A percentile compares a stretch with the other conserved stretches of the same genome.
phyloP scores from a whole-genome alignment of 352 stramenopile genomes.

The Albugo laibachii region DNA sequence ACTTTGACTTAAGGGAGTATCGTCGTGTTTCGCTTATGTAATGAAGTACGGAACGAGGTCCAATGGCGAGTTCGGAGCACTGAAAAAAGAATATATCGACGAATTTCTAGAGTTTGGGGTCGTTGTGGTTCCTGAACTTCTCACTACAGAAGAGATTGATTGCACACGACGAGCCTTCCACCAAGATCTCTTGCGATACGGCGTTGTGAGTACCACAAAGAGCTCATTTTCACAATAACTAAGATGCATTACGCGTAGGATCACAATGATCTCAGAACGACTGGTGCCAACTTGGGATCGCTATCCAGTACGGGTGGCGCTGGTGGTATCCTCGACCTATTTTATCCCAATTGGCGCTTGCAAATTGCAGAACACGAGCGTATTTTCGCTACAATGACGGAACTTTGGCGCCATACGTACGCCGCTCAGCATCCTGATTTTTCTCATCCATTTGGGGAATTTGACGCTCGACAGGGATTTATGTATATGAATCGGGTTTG shows the following conservation, averaged over 20 bases:
- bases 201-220: slow-evolving; percentile 23
- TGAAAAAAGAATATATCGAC: slow-evolving; percentile 16
- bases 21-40: no score
- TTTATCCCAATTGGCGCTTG: slow-evolving; percentile 78
- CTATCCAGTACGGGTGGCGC: slow-evolving; percentile 77
- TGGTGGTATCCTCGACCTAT: slow-evolving; percentile 76
- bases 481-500: slow-evolving; percentile 80
- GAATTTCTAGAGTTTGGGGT: slow-evolving; percentile 43
- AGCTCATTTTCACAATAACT: neutral
- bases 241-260: slow-evolving; percentile 11
- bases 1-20: no score
- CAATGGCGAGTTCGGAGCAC: no score
- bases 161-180: slow-evolving; percentile 34
- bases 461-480: slow-evolving; percentile 50
- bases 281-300: slow-evolving; percentile 42
- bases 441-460: slow-evolving; percentile 42
- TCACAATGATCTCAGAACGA: slow-evolving; percentile 35
- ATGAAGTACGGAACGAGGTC: no score
- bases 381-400: slow-evolving; percentile 64
- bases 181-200: slow-evolving; percentile 37
- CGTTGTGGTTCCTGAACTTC: slow-evolving; percentile 51
- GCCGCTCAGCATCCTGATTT: slow-evolving; percentile 32
- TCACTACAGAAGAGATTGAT: slow-evolving; percentile 33
- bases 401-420: slow-evolving; percentile 69
- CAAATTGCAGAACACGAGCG: slow-evolving; percentile 39